phyloP scores from a whole-genome alignment of 768 basidiomycete genomes.

The Agaricus subrufescens region DNA sequence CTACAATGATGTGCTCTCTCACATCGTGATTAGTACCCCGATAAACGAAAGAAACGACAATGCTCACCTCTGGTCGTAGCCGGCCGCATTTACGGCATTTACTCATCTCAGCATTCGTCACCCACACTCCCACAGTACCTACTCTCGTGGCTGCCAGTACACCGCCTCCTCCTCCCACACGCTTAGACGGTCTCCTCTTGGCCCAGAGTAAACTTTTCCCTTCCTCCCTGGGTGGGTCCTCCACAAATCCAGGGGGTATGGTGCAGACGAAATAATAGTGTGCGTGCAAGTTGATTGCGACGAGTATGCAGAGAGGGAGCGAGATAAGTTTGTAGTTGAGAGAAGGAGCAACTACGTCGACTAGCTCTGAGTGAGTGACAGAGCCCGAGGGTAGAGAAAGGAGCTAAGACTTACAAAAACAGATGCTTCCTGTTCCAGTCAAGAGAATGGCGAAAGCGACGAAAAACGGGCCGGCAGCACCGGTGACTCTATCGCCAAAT shows the following conservation, averaged over 20 bases:
- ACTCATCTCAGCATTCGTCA: conserved; percentile 52
- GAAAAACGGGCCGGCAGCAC: conserved; percentile 90
- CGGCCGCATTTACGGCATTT: conserved; percentile 67
- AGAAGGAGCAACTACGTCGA: conserved; percentile 71
- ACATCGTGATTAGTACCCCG: background rate
- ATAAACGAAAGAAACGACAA: background rate
- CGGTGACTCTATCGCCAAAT: conserved; percentile 74
- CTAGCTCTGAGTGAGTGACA: conserved; percentile 31
- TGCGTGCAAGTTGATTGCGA: conserved; percentile 67
- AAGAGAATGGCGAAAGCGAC: conserved; percentile 75
- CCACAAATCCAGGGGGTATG: conserved; percentile 72
- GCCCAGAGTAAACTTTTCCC: conserved; percentile 58
- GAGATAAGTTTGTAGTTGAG: conserved; percentile 56
- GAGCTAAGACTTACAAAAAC: conserved; percentile 67
- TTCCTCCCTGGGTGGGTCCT: conserved; percentile 44
- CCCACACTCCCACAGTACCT: conserved; percentile 34
- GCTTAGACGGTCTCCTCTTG: conserved; percentile 19
- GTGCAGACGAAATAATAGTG: conserved; percentile 89
- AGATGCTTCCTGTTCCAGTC: conserved; percentile 60
- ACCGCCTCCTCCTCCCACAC: conserved; percentile 24
- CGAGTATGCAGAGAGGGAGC: conserved; percentile 66
- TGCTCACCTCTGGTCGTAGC: conserved; percentile 72
- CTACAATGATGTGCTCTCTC: conserved; percentile 91
- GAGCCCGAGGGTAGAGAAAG: background rate
- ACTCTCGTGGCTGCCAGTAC: background rate